A percentile compares a stretch with the other conserved stretches of the same genome.
Evolutionary conservation across 371 early-diverging fungal genomes (phyloP).

Genomic region (Circinella umbellata): DNA sequence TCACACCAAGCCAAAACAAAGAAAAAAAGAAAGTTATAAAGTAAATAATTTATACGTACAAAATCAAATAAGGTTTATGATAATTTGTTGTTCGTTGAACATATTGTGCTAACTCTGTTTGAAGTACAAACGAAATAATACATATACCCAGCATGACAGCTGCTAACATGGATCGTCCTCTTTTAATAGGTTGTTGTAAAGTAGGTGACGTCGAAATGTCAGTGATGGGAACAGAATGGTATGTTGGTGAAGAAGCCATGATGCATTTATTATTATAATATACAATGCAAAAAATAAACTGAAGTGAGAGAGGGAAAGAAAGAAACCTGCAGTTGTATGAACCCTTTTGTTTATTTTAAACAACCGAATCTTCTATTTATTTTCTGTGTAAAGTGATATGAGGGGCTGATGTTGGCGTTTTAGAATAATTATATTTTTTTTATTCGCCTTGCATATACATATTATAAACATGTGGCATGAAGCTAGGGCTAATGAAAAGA

Average conservation of each 20-base stretch:
- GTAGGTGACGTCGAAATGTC: not conserved
- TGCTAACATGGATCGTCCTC: constrained; percentile 35
- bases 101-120: constrained; percentile 72
- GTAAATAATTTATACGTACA: constrained; percentile 46
- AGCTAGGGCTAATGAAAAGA: constrained; percentile 51
- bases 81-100: constrained; percentile 66
- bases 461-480: constrained; percentile 18
- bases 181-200: not conserved
- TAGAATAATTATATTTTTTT: not conserved
- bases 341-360: too few species aligned
- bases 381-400: not conserved
- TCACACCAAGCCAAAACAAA: too few species aligned
- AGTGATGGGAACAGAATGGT: constrained; percentile 32
- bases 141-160: constrained; percentile 57
- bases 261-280: too few species aligned
- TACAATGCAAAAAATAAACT: not conserved
- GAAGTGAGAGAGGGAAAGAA: not conserved
- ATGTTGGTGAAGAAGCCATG: constrained; percentile 21
- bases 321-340: not conserved
- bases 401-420: not conserved
- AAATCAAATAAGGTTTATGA: constrained; percentile 79
- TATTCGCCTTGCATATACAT: not conserved
- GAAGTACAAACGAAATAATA: constrained; percentile 65
- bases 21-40: not conserved
- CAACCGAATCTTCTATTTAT: not conserved